A percentile compares a stretch with the other conserved stretches of the same genome.
phyloP scores from a whole-genome alignment of 106 monocot genomes.

The Allium sativum region DNA sequence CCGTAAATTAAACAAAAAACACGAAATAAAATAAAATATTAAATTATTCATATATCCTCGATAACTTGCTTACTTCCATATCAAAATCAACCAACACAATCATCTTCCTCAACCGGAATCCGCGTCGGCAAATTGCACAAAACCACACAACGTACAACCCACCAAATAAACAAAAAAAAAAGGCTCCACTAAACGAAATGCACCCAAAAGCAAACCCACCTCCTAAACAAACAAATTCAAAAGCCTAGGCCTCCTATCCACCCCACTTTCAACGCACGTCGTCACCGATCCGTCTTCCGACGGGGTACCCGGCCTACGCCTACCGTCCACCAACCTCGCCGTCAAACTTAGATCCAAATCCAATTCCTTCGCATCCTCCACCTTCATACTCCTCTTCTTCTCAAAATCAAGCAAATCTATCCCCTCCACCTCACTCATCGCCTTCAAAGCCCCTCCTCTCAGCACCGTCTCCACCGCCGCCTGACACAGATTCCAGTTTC shows the following conservation, averaged over 20 bases:
- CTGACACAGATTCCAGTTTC: slow-evolving; percentile 77
- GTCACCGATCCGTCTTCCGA: slow-evolving; percentile 68
- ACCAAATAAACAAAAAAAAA: too few species aligned
- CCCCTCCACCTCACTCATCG: slow-evolving; percentile 19
- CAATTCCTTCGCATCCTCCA: neutral
- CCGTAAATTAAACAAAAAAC: too few species aligned
- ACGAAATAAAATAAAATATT: too few species aligned
- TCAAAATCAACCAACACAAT: too few species aligned
- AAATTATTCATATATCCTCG: too few species aligned
- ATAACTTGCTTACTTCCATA: too few species aligned
- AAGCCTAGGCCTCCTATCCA: slow-evolving; percentile 18
- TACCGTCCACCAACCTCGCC: slow-evolving; percentile 16
- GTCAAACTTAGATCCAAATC: slow-evolving; percentile 43
- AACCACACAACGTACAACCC: too few species aligned
- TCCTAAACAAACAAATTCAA: slow-evolving; percentile 41
- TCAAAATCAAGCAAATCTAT: neutral
- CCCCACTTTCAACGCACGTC: slow-evolving; percentile 33
- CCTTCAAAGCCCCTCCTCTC: slow-evolving; percentile 45
- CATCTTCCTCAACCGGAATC: too few species aligned
- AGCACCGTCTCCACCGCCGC: slow-evolving; percentile 74
- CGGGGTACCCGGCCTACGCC: slow-evolving; percentile 27
- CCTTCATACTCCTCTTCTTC: slow-evolving; percentile 13
- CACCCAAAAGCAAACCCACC: slow-evolving; percentile 3
- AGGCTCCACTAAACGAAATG: neutral
- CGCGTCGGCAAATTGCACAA: too few species aligned